phyloP scores from a whole-genome alignment of 2,329 filamentous ascomycete species.

The Aphanoascus verrucosus region DNA sequence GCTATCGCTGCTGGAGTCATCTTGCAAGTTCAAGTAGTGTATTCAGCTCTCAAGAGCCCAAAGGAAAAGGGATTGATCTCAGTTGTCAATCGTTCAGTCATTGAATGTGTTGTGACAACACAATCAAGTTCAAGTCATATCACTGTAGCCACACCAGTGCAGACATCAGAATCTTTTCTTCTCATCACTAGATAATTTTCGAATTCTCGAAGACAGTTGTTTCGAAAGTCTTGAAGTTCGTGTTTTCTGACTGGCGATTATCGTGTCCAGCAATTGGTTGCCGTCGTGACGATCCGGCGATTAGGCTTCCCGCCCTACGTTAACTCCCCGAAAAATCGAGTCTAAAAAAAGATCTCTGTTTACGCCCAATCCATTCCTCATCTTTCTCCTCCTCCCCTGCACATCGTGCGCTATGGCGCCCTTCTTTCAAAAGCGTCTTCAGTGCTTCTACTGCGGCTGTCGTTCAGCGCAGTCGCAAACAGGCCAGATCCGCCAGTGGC shows the following conservation, averaged over 20 bases:
- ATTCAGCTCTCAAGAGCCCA: not conserved
- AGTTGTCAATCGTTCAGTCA: too few species aligned
- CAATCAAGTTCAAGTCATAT: not conserved
- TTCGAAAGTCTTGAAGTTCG: not conserved
- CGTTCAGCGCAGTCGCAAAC: slow-evolving; percentile 52
- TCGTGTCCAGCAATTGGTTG: not conserved
- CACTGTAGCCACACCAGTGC: not conserved
- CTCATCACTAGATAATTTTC: not conserved
- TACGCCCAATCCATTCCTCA: not conserved
- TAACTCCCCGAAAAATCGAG: slow-evolving; percentile 3
- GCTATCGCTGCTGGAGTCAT: not conserved
- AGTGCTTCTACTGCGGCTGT: slow-evolving; percentile 76
- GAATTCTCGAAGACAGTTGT: too few species aligned
- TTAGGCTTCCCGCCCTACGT: slow-evolving; percentile 1
- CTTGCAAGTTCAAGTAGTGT: not conserved
- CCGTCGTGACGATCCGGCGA: not conserved
- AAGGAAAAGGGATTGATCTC: not conserved
- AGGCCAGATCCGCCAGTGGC: slow-evolving; percentile 53
- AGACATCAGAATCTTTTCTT: not conserved
- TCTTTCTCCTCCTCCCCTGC: not conserved
- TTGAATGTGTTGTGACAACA: too few species aligned
- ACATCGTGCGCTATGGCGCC: slow-evolving; percentile 30
- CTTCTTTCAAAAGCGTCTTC: slow-evolving; percentile 40
- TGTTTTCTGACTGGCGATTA: not conserved
- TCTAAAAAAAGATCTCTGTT: slow-evolving; percentile 1